A percentile compares a stretch with the other conserved stretches of the same genome.
These are phyloP conservation scores for Citrus trifoliata DNA, from an alignment of 345 rosid genomes.

Conservation along the genomic window DNA sequence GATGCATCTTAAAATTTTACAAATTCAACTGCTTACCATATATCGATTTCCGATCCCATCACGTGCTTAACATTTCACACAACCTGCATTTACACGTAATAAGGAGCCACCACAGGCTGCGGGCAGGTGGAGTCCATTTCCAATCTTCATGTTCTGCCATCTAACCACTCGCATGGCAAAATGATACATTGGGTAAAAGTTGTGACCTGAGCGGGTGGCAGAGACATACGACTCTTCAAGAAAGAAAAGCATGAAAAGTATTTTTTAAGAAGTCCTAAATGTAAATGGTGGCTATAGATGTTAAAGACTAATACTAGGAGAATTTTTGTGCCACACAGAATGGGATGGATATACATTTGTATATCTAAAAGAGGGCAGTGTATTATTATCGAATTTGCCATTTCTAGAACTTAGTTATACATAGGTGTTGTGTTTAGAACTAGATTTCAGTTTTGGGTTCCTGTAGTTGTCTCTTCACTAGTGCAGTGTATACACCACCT, in stretches of 20 bases:
- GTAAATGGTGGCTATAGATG: background rate
- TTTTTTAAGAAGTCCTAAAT: background rate
- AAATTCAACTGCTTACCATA: background rate
- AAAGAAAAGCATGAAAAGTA: background rate
- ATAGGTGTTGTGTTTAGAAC: background rate
- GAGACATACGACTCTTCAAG: background rate
- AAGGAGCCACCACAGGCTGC: background rate
- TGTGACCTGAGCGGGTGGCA: background rate
- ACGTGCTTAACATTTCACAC: background rate
- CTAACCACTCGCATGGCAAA: background rate
- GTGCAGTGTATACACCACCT: conserved; percentile 49
- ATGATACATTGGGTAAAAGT: background rate
- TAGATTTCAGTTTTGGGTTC: conserved; percentile 19
- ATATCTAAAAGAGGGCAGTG: background rate
- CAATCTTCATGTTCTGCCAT: background rate
- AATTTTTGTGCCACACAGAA: background rate
- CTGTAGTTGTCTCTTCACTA: conserved; percentile 26
- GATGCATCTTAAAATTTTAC: background rate
- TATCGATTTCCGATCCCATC: background rate
- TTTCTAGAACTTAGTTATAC: background rate
- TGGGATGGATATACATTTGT: background rate
- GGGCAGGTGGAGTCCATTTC: background rate
- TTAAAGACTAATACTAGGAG: background rate
- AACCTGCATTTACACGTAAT: background rate
- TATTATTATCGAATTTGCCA: background rate